Evolutionary conservation across 805 yeast species (phyloP), one percentile per base, ranked within the genome.

Genomic region (Cyberlindnera mississippiensis): DNA sequence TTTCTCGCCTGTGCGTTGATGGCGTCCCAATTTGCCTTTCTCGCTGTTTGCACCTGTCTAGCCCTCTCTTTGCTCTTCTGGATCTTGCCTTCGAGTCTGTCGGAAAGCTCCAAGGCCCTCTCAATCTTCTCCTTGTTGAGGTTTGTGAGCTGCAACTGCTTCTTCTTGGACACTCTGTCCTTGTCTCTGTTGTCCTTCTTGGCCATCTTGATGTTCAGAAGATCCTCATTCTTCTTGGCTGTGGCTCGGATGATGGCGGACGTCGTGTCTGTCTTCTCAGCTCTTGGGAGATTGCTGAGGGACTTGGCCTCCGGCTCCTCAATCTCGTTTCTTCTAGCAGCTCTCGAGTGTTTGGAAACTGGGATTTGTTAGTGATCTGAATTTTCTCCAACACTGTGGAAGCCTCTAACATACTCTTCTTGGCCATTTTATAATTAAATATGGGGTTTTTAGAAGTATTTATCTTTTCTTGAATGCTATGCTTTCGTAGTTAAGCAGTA

Each of bases 11-110:
- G 59, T 44, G 73, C 67, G 56, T 82, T 84, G 41, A 82, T 80
- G 33, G 70, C 65, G 37, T 82, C 89, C 93, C 91, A 84, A 13
- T 78, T 82, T 0, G 85, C 65, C 59, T 82, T 83, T 61, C 93
- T 71, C 10, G 82, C 69, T 16, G 61, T 65, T 52, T 77, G 82
- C 22, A 83, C 78, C 50, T 68, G 75, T 52, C 71, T 80, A 17
- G 86, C 81, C 55, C 87, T 73, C 35, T 72, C 71, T 20, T 80
- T 74, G 49, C 87, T 78, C 51, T 76, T 78, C 49, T 75, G 75
- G 31, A 83, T 81, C 57, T 82, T 84, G 33, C 75, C 72, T 15
- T 77, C 71, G 39, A 82, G 64, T 36, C 73, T 72, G 27, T 82
- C 85, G 20, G 71, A 71, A 19, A 80, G 50, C 45, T 71, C 71